Conservation (phyloP, 1,139 yeast species). For the Taphrina betulina region DNA sequence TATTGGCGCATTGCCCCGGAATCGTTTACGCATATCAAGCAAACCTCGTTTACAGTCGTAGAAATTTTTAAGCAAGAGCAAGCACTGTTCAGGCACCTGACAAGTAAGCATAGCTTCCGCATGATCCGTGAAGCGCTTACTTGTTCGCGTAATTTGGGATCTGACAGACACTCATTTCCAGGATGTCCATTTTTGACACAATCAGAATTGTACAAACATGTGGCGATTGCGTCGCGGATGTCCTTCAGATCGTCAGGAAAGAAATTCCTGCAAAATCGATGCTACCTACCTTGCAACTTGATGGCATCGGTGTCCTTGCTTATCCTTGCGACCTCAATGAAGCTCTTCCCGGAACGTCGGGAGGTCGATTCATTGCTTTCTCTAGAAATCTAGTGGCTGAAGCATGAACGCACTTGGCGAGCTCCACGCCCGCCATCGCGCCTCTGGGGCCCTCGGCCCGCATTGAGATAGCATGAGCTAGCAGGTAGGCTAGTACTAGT, state of each 20-base stretch:
- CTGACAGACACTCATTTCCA: slow-evolving; percentile 81
- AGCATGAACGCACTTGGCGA: too few species aligned
- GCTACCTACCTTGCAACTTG: slow-evolving; percentile 18
- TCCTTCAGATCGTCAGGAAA: neutral
- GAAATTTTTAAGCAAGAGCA: slow-evolving; percentile 39
- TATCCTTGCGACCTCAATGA: too few species aligned
- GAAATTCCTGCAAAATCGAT: too few species aligned
- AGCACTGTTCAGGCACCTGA: slow-evolving; percentile 83
- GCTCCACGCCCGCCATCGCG: too few species aligned
- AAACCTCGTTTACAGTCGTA: slow-evolving; percentile 53
- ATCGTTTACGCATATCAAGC: slow-evolving; percentile 82
- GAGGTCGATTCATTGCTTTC: too few species aligned
- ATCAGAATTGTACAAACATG: slow-evolving; percentile 31
- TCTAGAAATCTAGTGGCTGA: too few species aligned
- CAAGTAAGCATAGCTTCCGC: slow-evolving; percentile 38
- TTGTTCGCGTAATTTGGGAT: slow-evolving; percentile 62
- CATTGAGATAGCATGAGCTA: too few species aligned
- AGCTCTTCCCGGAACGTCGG: too few species aligned
- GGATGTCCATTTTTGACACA: slow-evolving; percentile 54
- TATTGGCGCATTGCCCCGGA: slow-evolving; percentile 85
- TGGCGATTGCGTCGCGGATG: slow-evolving; percentile 33
- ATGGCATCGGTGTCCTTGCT: slow-evolving; percentile 8
- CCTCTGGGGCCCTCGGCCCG: too few species aligned
- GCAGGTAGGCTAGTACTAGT: too few species aligned
- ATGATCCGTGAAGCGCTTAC: slow-evolving; percentile 1